Conservation (phyloP, 2,329 filamentous ascomycete genomes). For the Pseudogymnoascus sp. region DNA sequence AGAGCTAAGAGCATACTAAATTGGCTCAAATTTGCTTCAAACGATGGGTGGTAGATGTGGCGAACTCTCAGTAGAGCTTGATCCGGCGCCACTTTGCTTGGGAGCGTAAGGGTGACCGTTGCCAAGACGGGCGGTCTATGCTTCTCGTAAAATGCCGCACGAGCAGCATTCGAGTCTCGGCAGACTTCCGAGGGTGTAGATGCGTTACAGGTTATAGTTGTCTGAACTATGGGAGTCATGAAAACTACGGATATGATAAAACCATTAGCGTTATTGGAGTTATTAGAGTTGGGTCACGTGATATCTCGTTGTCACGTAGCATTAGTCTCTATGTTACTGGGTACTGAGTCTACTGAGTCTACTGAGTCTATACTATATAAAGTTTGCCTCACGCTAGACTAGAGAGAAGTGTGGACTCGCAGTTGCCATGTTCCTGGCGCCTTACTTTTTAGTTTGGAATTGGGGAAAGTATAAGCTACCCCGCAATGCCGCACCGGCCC, state of each 20-base stretch:
- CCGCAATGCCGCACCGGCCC: neutral
- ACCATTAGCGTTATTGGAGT: too few species aligned
- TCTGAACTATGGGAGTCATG: too few species aligned
- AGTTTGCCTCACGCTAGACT: neutral
- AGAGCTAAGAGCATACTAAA: neutral
- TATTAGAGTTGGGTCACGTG: too few species aligned
- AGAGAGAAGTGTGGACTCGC: neutral
- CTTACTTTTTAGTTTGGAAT: neutral
- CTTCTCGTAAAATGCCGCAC: neutral
- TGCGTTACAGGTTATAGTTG: neutral
- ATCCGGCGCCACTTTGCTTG: neutral
- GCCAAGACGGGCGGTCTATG: neutral
- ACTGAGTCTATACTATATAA: neutral
- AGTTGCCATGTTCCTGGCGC: neutral
- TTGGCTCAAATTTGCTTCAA: neutral
- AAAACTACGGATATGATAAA: too few species aligned
- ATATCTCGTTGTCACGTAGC: too few species aligned
- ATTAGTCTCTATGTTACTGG: too few species aligned
- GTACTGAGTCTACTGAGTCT: neutral
- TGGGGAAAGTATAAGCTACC: neutral
- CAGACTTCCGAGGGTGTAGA: neutral
- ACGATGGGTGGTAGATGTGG: neutral
- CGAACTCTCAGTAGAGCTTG: neutral
- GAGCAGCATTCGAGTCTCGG: neutral
- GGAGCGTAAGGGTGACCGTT: neutral